These are phyloP conservation scores for Xylaria arbuscula DNA, from an alignment of 2,329 filamentous ascomycete species.

Conservation along the genomic window DNA sequence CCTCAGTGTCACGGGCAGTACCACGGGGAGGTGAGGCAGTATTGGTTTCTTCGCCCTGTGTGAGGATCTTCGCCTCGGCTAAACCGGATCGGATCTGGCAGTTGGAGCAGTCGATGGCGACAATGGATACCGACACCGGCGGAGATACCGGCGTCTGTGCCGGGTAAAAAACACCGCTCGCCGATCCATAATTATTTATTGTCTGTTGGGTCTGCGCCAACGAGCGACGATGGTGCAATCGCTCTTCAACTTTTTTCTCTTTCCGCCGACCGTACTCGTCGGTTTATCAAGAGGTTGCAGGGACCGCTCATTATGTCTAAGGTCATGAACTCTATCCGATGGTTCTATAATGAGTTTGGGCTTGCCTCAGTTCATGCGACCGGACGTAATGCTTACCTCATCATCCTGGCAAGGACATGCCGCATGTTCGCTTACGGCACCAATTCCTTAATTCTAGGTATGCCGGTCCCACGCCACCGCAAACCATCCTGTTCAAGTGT, in stretches of 20 bases:
- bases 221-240: conserved; percentile 11
- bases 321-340: conserved; percentile 41
- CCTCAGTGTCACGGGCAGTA: not conserved
- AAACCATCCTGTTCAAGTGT: not conserved
- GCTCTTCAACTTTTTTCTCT: conserved; percentile 18
- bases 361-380: conserved; percentile 58
- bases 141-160: conserved; percentile 8
- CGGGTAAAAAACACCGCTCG: conserved; percentile 6
- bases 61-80: conserved; percentile 6
- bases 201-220: conserved; percentile 13
- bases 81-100: conserved; percentile 19
- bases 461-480: not conserved
- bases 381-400: conserved; percentile 63
- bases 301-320: conserved; percentile 40
- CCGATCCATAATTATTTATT: conserved; percentile 24
- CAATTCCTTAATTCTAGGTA: conserved; percentile 67
- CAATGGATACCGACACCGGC: conserved; percentile 29
- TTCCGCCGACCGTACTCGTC: not conserved
- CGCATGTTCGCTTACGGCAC: conserved; percentile 74
- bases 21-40: not conserved
- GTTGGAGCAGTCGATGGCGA: conserved; percentile 21
- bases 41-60: not conserved
- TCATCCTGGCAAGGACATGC: conserved; percentile 63
- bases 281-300: not conserved
- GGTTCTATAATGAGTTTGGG: conserved; percentile 61